A percentile compares a stretch with the other conserved stretches of the same genome.
phyloP scores from a whole-genome alignment of 306 rosid species.

The Crotalaria pallida region DNA sequence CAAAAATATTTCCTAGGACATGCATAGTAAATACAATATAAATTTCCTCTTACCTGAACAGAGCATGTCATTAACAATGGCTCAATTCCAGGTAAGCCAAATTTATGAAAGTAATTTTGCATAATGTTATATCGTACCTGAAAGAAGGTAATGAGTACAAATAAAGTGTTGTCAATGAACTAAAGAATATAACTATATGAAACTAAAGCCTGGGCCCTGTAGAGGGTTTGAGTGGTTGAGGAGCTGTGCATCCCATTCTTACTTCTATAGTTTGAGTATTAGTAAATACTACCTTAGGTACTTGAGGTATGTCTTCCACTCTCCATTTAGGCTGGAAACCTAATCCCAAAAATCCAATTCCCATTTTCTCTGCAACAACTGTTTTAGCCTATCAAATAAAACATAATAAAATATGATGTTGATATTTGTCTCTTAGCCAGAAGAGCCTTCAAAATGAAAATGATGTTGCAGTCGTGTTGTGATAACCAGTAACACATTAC shows the following conservation, averaged over 20 bases:
- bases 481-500: background rate
- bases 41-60: constrained; percentile 30
- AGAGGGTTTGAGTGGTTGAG: too few relatives aligned
- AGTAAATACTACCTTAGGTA: constrained; percentile 67
- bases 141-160: background rate
- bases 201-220: background rate
- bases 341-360: constrained; percentile 79
- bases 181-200: background rate
- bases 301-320: constrained; percentile 52
- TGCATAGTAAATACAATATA: background rate
- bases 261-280: background rate
- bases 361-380: constrained; percentile 83
- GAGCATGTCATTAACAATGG: constrained; percentile 23
- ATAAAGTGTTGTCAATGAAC: background rate
- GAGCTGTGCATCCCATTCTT: background rate
- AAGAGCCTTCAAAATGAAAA: background rate
- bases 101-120: constrained; percentile 16
- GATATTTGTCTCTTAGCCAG: background rate
- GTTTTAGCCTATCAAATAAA: constrained; percentile 58
- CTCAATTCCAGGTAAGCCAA: constrained; percentile 10
- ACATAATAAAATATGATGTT: background rate
- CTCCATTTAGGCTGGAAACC: constrained; percentile 85
- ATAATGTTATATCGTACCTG: constrained; percentile 29
- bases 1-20: background rate
- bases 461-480: background rate